Evolutionary conservation across 805 yeast genomes (phyloP), one percentile per base, ranked within the genome.

Genomic region (Zygosaccharomyces pseudorouxii): DNA sequence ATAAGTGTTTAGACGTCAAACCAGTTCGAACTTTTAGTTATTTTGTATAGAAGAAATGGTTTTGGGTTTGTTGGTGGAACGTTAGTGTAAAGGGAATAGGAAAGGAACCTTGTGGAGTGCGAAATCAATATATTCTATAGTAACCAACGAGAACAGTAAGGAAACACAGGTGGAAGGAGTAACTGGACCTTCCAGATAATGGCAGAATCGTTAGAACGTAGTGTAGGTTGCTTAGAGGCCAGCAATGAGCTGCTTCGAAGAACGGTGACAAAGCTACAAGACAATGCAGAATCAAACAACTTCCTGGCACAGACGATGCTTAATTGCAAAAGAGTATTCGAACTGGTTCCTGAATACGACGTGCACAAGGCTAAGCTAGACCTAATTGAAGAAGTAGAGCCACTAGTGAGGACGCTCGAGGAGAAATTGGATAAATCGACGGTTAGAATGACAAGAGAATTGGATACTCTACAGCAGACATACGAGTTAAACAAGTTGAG

Each of bases 281-380:
- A 28, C 6, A 51, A 56, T 23, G 51, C 63, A 4, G 48, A 52
- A 30, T 49, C 57, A 11, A 62, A 60, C 40, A 55, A 52, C 20
- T 51, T 55, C 28, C 46, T 65, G 27, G 56, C 64, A 0, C 50
- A 48, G 16, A 57, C 54, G 8, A 51, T 63, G 56, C 47, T 65
- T 11, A 57, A 60, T 47, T 56, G 60, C 1, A 56, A 54, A 30
- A 57, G 65, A 41, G 62, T 58, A 6, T 63, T 60, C 41, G 63
- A 59, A 42, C 51, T 66, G 28, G 56, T 64, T 11, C 59, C 69
- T 11, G 69, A 64, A 27, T 66, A 63, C 46, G 70, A 66, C 39
- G 63, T 66, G 23, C 65, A 64, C 42, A 49, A 62, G 33, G 68
- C 70, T 1, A 60, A 60, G 31, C 52, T 63, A 14, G 68, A 64